Evolutionary conservation across 108 stramenopile genomes (phyloP).

Genomic region (Nitzschia sp.): DNA sequence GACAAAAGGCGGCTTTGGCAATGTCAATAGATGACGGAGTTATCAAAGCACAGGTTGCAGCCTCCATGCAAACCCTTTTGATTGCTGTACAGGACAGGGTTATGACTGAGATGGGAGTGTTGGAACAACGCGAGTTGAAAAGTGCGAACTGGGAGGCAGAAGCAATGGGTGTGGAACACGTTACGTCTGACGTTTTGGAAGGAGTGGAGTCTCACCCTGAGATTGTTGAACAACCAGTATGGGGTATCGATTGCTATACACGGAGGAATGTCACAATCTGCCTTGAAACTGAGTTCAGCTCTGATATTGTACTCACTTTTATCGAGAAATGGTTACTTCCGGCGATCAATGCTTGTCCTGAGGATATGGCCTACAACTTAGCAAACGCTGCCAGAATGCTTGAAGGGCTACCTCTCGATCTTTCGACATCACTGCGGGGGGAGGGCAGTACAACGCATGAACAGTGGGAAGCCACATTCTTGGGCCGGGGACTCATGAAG

Average conservation of each 20-base stretch:
- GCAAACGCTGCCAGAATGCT: constrained; percentile 63
- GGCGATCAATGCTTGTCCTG: constrained; percentile 84
- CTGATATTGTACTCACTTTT: constrained; percentile 61
- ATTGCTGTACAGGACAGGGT: constrained; percentile 80
- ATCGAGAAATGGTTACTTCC: constrained; percentile 85
- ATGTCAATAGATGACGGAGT: constrained; percentile 79
- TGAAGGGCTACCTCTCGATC: constrained; percentile 55
- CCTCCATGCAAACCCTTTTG: constrained; percentile 63
- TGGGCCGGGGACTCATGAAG: constrained; percentile 60
- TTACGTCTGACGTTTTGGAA: background rate
- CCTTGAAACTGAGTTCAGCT: constrained; percentile 63
- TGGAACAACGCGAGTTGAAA: constrained; percentile 70
- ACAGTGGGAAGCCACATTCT: constrained; percentile 48
- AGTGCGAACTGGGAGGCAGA: constrained; percentile 69
- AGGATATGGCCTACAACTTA: constrained; percentile 71
- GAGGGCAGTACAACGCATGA: constrained; percentile 17
- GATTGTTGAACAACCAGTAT: constrained; percentile 82
- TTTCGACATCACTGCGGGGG: constrained; percentile 13
- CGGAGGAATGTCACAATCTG: constrained; percentile 67
- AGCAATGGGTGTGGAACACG: constrained; percentile 5
- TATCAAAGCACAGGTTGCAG: constrained; percentile 74
- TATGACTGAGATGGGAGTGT: constrained; percentile 76
- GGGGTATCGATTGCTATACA: constrained; percentile 90
- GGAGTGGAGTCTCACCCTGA: constrained; percentile 38
- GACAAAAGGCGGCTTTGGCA: constrained; percentile 58